These are phyloP conservation scores for Inosperma sp. DNA, from an alignment of 768 basidiomycete species.

Conservation along the genomic window DNA sequence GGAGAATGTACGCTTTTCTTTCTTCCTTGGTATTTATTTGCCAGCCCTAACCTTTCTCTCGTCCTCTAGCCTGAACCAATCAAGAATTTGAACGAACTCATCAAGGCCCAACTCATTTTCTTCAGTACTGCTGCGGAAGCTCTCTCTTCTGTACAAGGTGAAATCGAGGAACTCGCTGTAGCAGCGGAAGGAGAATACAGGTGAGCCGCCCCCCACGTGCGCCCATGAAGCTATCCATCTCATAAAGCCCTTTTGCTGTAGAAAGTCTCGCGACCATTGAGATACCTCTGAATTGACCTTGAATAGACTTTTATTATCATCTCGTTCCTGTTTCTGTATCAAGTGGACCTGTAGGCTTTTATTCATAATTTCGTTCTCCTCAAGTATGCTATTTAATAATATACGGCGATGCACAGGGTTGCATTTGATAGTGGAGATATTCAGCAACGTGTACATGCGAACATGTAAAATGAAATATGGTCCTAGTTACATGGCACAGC, in stretches of 20 bases:
- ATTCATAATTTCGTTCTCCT: no score
- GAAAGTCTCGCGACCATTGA: slow-evolving; percentile 91
- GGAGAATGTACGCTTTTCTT: slow-evolving; percentile 72
- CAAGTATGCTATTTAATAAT: no score
- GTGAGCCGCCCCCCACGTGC: slow-evolving; percentile 30
- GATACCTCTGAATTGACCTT: slow-evolving; percentile 33
- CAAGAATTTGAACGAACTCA: slow-evolving; percentile 88
- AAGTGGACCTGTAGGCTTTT: no score
- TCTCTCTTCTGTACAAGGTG: slow-evolving; percentile 76
- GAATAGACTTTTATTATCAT: not conserved
- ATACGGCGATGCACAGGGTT: no score
- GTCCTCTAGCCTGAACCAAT: slow-evolving; percentile 80
- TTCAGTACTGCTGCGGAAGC: slow-evolving; percentile 76
- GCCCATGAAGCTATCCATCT: not conserved
- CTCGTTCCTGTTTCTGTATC: not conserved
- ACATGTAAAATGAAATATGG: not conserved
- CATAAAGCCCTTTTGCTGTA: slow-evolving; percentile 28
- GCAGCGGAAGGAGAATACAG: slow-evolving; percentile 96
- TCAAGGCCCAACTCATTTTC: slow-evolving; percentile 84
- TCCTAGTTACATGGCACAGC: slow-evolving; percentile 9
- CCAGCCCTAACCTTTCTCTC: not conserved
- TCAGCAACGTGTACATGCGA: not conserved
- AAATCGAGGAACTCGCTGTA: slow-evolving; percentile 89
- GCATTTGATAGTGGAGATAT: not conserved
- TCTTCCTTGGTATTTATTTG: not conserved